Evolutionary conservation across 2,329 filamentous ascomycete genomes (phyloP), one percentile per base, ranked within the genome.

Genomic region (Fusarium marasasianum): DNA sequence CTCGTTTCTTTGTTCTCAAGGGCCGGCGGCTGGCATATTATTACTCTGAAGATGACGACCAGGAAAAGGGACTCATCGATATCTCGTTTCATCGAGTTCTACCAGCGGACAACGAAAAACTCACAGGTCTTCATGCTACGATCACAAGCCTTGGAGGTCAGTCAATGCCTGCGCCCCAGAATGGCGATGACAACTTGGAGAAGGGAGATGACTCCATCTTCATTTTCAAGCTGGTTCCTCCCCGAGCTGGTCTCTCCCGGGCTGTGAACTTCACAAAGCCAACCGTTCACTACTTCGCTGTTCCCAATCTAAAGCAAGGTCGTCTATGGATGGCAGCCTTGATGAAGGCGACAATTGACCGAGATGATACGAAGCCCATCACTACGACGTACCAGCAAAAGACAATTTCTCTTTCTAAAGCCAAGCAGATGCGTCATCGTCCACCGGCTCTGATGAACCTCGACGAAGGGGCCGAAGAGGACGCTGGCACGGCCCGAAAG

Each of bases 331-430:
- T 99, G 96, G 96, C 95, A 9, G 96, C 96, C 11, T 86, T 99
- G 58, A 97, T 99, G 94, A 99, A 99, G 84, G 96, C 96, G 17
- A 99, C 96, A 3, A 99, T 99, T 77, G 96, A 98, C 80, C 92
- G 96, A 69, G 96, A 99, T 77, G 91, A 93, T 78, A 89, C 89
- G 8, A 89, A 93, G 70, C 90, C 92, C 15, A 92, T 98, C 69
- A 95, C 94, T 26, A 96, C 94, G 8, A 98, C 95, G 8, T 98
- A 98, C 83, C 96, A 98, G 80, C 95, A 98, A 81, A 96, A 97
- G 86, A 99, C 96, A 0, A 98, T 99, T 63, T 96, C 93, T 33
- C 89, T 99, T 12, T 90, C 92, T 63, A 98, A 98, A 84, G 96
- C 96, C 18, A 91, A 92, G 66, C 90, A 92, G 71, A 94, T 97